phyloP scores from a whole-genome alignment of 2,329 filamentous ascomycete species.

The Paecilomyces dactylethromorphus region DNA sequence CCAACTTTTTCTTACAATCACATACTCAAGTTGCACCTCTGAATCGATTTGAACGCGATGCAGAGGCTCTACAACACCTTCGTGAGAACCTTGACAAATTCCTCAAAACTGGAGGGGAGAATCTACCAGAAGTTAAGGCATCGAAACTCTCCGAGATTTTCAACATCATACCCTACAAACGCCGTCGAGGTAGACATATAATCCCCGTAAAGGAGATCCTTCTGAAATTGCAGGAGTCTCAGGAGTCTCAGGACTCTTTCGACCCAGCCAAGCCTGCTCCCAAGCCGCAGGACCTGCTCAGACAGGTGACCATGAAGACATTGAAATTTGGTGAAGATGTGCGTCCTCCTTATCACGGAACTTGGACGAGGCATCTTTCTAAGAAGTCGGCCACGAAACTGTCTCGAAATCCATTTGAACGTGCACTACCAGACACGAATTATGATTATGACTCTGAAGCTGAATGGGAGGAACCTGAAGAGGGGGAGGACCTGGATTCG shows the following conservation, averaged over 20 bases:
- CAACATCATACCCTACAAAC: constrained; percentile 30
- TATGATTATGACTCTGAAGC: constrained; percentile 63
- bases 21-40: constrained; percentile 63
- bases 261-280: constrained; percentile 23
- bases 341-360: constrained; percentile 57
- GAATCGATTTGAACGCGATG: constrained; percentile 51
- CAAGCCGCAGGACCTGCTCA: constrained; percentile 36
- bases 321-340: constrained; percentile 57
- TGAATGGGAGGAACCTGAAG: constrained; percentile 61
- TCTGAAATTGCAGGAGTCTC: constrained; percentile 46
- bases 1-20: constrained; percentile 72
- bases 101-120: constrained; percentile 13
- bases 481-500: constrained; percentile 63
- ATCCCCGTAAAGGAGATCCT: constrained; percentile 55
- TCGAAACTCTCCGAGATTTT: constrained; percentile 32
- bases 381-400: constrained; percentile 37
- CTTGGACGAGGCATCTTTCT: constrained; percentile 47
- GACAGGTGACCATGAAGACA: constrained; percentile 50
- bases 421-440: constrained; percentile 47
- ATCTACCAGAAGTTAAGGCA: constrained; percentile 5
- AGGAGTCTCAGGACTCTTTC: constrained; percentile 34
- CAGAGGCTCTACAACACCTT: constrained; percentile 51
- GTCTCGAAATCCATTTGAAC: constrained; percentile 49
- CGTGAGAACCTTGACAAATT: constrained; percentile 42
- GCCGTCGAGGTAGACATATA: constrained; percentile 23